Evolutionary conservation across 805 yeast genomes (phyloP), one percentile per base, ranked within the genome.

Genomic region (Kluyveromyces nonfermentans): DNA sequence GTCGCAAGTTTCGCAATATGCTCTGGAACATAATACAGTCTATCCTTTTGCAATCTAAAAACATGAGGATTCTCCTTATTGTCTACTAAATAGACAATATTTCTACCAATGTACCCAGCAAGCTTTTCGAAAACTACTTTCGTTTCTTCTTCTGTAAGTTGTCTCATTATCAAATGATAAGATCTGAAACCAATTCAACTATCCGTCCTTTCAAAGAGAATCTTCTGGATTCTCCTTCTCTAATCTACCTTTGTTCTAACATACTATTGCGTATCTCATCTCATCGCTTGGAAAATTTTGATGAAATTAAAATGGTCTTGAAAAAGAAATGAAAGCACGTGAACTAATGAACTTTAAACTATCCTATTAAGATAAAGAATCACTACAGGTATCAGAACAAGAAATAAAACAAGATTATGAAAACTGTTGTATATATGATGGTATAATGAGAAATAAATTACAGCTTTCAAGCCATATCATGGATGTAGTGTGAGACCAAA

Each of bases 21-120:
- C 55, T 86, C 96, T 37, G 84, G 73, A 33, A 90, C 94, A 62
- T 90, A 93, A 70, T 93, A 93, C 0, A 93, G 98, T 59, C 98
- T 70, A 63, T 93, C 97, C 65, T 93, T 93, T 64, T 93, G 98
- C 48, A 93, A 73, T 63, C 98, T 77, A 73, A 93, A 87, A 33
- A 94, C 96, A 67, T 88, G 95, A 16, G 95, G 95, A 54, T 85
- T 85, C 30, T 56, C 64, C 41, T 78, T 77, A 59, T 87, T 82
- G 56, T 90, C 94, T 46, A 93, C 86, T 46, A 93, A 69, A 49
- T 80, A 80, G 5, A 95, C 79, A 46, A 93, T 90, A 65, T 90
- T 93, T 63, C 96, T 75, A n/a, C 98, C 98, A 52, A 93, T 85
- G 59, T 93, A 93, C 64, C 84, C 90, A 48, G 97, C 97, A 45